A percentile compares a stretch with the other conserved stretches of the same genome.
Conservation (phyloP, 2,329 filamentous ascomycete genomes). For the Sphaerulina vaccinii region DNA sequence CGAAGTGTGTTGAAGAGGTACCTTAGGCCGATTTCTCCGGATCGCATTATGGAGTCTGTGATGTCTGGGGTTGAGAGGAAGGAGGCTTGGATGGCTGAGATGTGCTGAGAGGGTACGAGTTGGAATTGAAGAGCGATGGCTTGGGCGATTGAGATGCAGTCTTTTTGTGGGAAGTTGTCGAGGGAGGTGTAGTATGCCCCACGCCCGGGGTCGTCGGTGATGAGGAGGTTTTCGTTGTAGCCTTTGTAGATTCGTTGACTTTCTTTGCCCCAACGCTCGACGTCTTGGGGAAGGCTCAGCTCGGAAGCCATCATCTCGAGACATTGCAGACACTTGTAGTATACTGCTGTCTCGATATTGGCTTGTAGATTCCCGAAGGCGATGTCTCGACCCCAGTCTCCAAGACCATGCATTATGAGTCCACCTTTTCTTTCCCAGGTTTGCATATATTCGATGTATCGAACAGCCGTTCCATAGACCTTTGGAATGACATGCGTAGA, state of each 20-base stretch:
- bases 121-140: conserved; percentile 14
- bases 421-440: conserved; percentile 44
- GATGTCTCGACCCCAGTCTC: conserved; percentile 47
- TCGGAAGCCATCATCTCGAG: conserved; percentile 40
- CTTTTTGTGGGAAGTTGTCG: conserved; percentile 36
- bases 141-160: conserved; percentile 23
- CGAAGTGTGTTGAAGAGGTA: conserved; percentile 45
- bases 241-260: conserved; percentile 36
- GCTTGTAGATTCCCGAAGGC: conserved; percentile 48
- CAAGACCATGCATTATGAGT: conserved; percentile 46
- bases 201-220: conserved; percentile 33
- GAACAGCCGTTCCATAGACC: conserved; percentile 40
- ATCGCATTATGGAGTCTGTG: conserved; percentile 38
- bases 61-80: conserved; percentile 14
- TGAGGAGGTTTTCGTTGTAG: conserved; percentile 40
- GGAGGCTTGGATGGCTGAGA: conserved; percentile 1
- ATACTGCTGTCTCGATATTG: conserved; percentile 48
- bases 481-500: conserved; percentile 41
- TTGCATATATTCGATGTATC: conserved; percentile 46
- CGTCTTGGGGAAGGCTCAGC: conserved; percentile 30
- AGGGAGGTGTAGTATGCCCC: conserved; percentile 44
- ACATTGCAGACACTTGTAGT: conserved; percentile 44
- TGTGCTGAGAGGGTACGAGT: conserved; percentile 7
- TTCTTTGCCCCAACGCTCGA: conserved; percentile 30
- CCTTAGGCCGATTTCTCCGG: conserved; percentile 46